Conservation (phyloP, 768 basidiomycete genomes). For the Termitomyces titanicus region DNA sequence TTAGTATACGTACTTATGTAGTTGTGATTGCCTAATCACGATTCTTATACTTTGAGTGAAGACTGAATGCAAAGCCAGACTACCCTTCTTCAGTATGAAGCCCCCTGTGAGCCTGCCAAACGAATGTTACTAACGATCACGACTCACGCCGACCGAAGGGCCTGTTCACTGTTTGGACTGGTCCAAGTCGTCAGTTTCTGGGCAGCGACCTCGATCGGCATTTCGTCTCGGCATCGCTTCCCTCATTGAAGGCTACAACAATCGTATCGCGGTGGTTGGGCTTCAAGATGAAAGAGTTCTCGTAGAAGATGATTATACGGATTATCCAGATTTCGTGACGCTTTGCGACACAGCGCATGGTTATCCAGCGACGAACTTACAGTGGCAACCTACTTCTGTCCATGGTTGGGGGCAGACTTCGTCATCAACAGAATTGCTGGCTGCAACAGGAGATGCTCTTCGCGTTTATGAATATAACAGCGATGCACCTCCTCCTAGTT, state of each 20-base stretch:
- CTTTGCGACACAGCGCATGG: conserved; percentile 83
- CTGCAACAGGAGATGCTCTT: conserved; percentile 91
- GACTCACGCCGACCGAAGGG: conserved; percentile 44
- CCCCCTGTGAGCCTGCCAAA: conserved; percentile 60
- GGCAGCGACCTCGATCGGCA: conserved; percentile 70
- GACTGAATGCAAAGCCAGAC: conserved; percentile 56
- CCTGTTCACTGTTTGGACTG: conserved; percentile 84
- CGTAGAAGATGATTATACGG: conserved; percentile 77
- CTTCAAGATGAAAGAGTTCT: conserved; percentile 86
- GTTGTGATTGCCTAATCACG: conserved; percentile 8
- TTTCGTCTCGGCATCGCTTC: conserved; percentile 87
- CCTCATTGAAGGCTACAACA: conserved; percentile 79
- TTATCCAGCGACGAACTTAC: conserved; percentile 90
- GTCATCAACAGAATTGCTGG: conserved; percentile 73
- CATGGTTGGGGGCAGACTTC: conserved; percentile 70
- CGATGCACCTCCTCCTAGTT: conserved; percentile 54
- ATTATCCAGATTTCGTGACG: conserved; percentile 84
- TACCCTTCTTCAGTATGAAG: conserved; percentile 77
- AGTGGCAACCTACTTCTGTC: conserved; percentile 83
- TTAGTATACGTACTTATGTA: too few species aligned
- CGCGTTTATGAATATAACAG: conserved; percentile 86
- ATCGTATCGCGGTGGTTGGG: conserved; percentile 75
- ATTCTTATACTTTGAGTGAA: neutral
- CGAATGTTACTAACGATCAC: neutral
- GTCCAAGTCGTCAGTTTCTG: conserved; percentile 78